Evolutionary conservation across 495 filamentous ascomycete species (phyloP).

Genomic region (Neurospora africana): DNA sequence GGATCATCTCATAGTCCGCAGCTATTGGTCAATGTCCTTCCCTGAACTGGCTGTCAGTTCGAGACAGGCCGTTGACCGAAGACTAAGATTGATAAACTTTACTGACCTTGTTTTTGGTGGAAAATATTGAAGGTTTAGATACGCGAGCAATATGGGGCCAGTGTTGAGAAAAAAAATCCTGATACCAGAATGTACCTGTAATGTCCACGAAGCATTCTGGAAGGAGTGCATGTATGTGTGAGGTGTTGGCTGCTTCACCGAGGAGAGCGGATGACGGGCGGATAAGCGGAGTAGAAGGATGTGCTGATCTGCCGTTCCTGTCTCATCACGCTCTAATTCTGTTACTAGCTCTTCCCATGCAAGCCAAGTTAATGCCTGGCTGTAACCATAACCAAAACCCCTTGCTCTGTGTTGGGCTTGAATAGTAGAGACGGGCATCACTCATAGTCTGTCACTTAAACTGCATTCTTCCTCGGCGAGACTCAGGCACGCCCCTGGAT

Average conservation of each 20-base stretch:
- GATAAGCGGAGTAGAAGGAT: background rate
- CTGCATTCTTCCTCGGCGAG: background rate
- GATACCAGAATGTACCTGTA: background rate
- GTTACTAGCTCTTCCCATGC: background rate
- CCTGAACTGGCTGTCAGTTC: background rate
- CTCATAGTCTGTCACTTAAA: background rate
- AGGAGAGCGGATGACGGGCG: background rate
- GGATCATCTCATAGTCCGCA: background rate
- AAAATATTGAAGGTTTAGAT: background rate
- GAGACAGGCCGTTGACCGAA: background rate
- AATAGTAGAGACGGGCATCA: background rate
- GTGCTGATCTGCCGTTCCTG: background rate
- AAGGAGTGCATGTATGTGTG: background rate
- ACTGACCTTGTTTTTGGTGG: background rate
- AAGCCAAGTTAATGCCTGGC: background rate
- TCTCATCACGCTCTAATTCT: background rate
- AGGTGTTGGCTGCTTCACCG: background rate
- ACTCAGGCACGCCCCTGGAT: background rate
- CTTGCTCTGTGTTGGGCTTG: background rate
- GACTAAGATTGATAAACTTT: background rate
- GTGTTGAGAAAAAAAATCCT: background rate
- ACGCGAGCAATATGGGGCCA: background rate
- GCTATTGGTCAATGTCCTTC: background rate
- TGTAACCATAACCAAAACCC: background rate
- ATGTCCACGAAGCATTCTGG: background rate